Evolutionary conservation across 148 eudicot genomes (phyloP).

Genomic region (Tetragonia tetragonoides): DNA sequence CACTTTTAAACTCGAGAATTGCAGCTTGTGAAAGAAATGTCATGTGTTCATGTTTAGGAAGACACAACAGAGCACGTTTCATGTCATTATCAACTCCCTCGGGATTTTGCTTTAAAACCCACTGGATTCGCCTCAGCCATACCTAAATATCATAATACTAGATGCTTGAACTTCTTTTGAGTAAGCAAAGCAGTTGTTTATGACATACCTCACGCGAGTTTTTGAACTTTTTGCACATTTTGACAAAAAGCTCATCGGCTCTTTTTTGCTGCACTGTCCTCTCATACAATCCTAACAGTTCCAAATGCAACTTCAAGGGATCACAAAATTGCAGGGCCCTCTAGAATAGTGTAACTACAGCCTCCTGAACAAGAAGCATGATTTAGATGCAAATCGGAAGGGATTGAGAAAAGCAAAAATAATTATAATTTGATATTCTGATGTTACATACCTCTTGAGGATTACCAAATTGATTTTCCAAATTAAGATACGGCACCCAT

Average conservation of each 20-base stretch:
- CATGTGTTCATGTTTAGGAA: constrained; percentile 74
- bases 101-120: constrained; percentile 52
- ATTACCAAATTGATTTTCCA: constrained; percentile 82
- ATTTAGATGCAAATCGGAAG: constrained; percentile 7
- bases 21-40: constrained; percentile 74
- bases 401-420: not conserved
- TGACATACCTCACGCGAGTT: constrained; percentile 67
- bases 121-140: constrained; percentile 78
- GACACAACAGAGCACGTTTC: constrained; percentile 69
- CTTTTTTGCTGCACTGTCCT: constrained; percentile 72
- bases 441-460: constrained; percentile 65
- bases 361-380: constrained; percentile 47
- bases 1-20: constrained; percentile 64
- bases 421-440: not conserved
- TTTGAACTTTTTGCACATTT: constrained; percentile 84
- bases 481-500: constrained; percentile 87
- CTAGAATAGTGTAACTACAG: constrained; percentile 64
- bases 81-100: constrained; percentile 58
- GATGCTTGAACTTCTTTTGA: constrained; percentile 1
- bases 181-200: not conserved
- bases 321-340: constrained; percentile 92
- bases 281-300: constrained; percentile 77
- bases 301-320: constrained; percentile 76
- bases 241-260: constrained; percentile 73
- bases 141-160: constrained; percentile 43